Percentiles rank a stretch among this genome's conserved stretches.
Evolutionary conservation across 257 asterid genomes (phyloP).

Genomic region (Penstemon newberryi): DNA sequence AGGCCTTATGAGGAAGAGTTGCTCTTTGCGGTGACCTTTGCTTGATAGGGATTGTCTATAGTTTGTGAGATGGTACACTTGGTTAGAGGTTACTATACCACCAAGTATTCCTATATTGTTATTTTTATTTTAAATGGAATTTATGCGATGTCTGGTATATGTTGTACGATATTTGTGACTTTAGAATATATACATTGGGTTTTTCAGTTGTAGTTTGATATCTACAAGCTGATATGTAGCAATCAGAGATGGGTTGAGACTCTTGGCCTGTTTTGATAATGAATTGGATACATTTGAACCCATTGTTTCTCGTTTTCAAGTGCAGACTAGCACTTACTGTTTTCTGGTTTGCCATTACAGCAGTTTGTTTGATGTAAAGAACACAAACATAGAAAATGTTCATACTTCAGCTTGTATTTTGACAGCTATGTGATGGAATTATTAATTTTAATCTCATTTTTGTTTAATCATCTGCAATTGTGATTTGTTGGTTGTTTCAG

Average conservation of each 20-base stretch:
- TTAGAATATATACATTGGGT: slow-evolving; percentile 30
- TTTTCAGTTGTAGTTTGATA: slow-evolving; percentile 29
- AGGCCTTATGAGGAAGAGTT: slow-evolving; percentile 28
- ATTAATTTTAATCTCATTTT: no score
- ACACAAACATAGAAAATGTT: background rate
- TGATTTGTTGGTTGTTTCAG: no score
- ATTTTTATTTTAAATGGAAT: slow-evolving; percentile 29
- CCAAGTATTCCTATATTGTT: slow-evolving; percentile 35
- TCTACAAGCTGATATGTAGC: slow-evolving; percentile 34
- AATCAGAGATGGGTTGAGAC: slow-evolving; percentile 19
- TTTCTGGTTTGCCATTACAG: slow-evolving; percentile 2
- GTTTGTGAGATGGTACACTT: slow-evolving; percentile 39
- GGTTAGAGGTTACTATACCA: slow-evolving; percentile 39
- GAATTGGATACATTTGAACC: slow-evolving; percentile 8
- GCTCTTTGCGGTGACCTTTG: slow-evolving; percentile 29
- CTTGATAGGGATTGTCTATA: slow-evolving; percentile 34
- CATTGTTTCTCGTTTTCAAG: slow-evolving; percentile 22
- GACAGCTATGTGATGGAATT: no score
- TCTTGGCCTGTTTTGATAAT: slow-evolving; percentile 12
- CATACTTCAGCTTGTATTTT: no score
- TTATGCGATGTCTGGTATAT: slow-evolving; percentile 31
- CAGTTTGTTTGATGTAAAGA: background rate
- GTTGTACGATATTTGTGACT: slow-evolving; percentile 31
- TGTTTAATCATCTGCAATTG: no score
- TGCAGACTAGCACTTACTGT: slow-evolving; percentile 18